Percentiles rank a stretch among this genome's conserved stretches.
phyloP scores from a whole-genome alignment of 306 rosid genomes.

The Corylus heterophylla region DNA sequence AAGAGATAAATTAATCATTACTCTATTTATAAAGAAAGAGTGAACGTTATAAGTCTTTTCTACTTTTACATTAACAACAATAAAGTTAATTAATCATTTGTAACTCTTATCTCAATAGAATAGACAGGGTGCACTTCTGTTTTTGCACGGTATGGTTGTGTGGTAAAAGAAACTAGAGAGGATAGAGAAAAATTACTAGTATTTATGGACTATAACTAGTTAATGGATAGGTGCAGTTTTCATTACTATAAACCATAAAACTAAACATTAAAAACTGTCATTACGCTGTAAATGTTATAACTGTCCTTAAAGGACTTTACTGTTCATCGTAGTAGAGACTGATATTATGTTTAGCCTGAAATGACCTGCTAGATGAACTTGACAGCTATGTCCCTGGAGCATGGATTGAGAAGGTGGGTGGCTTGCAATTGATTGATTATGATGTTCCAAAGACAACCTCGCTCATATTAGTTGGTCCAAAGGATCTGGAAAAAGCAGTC shows the following conservation, averaged over 20 bases:
- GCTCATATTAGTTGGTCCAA: constrained; percentile 78
- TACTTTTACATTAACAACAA: too few relatives aligned
- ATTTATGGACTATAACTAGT: background rate
- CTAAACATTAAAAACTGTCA: background rate
- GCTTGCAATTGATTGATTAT: constrained; percentile 51
- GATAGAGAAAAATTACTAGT: background rate
- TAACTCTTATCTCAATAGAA: too few relatives aligned
- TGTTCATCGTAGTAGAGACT: constrained; percentile 1
- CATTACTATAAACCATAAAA: background rate
- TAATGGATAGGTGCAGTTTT: background rate
- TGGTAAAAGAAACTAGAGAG: background rate
- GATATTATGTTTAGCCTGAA: constrained; percentile 14
- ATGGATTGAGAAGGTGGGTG: constrained; percentile 56
- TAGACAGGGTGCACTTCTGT: background rate
- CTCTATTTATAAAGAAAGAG: too few relatives aligned
- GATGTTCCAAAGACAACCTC: constrained; percentile 74
- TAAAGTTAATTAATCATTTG: too few relatives aligned
- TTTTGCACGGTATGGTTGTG: background rate
- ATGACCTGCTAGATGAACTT: constrained; percentile 28
- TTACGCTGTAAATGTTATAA: background rate
- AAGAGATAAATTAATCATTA: too few relatives aligned
- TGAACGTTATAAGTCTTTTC: too few relatives aligned
- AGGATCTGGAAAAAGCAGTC: constrained; percentile 89
- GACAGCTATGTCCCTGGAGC: constrained; percentile 81
- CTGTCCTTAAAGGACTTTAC: background rate